These are phyloP conservation scores for Tephrocybe sp. DNA, from an alignment of 768 basidiomycete genomes.

Conservation along the genomic window DNA sequence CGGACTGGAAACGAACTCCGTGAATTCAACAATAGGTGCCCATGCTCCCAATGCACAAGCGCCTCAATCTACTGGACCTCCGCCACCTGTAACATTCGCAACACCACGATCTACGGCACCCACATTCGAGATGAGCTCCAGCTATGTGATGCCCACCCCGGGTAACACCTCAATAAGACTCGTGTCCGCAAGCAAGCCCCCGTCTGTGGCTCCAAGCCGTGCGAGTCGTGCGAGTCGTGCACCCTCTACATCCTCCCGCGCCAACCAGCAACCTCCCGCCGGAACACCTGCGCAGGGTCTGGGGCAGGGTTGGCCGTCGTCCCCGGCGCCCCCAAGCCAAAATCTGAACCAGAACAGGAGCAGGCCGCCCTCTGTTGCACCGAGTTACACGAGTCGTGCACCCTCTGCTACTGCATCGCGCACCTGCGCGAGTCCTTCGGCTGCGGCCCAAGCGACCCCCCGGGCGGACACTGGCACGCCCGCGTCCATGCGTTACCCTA, in stretches of 20 bases:
- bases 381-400: slow-evolving; percentile 1
- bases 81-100: no score
- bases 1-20: no score
- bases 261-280: neutral
- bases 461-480: no score
- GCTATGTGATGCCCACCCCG: neutral
- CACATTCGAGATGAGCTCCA: neutral
- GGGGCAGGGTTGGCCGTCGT: no score
- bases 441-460: no score
- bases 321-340: neutral
- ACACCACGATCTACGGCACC: neutral
- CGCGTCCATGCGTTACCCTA: no score
- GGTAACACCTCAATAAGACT: neutral
- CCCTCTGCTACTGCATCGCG: slow-evolving; percentile 1
- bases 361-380: neutral
- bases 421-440: neutral
- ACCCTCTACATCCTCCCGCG: neutral
- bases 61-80: no score
- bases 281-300: neutral
- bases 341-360: neutral
- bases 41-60: no score
- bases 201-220: slow-evolving; percentile 3
- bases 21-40: no score
- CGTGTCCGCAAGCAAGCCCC: neutral
- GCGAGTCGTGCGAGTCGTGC: neutral